These are phyloP conservation scores for Phytophthora capsici DNA, from an alignment of 352 stramenopile genomes.

Conservation along the genomic window DNA sequence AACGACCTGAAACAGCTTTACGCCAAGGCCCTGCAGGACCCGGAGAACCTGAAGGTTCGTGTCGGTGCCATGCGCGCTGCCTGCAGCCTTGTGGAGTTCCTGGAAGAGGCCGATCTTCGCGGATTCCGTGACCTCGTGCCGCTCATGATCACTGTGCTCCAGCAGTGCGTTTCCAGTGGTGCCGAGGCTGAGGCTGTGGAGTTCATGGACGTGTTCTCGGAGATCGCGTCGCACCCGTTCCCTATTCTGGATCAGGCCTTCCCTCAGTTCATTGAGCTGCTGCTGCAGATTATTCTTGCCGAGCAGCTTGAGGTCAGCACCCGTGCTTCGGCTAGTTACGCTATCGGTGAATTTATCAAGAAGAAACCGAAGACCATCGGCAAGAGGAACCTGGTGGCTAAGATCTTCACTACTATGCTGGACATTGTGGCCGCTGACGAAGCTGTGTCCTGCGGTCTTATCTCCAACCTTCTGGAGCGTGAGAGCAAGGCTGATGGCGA, in stretches of 20 bases:
- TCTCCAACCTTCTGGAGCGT: slow-evolving; percentile 81
- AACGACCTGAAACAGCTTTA: slow-evolving; percentile 83
- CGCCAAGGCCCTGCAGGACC: slow-evolving; percentile 73
- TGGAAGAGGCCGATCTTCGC: slow-evolving; percentile 77
- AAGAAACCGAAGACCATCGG: slow-evolving; percentile 91
- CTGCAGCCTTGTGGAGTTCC: slow-evolving; percentile 81
- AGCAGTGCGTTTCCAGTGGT: slow-evolving; percentile 83
- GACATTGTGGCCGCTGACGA: slow-evolving; percentile 84
- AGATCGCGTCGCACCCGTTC: slow-evolving; percentile 86
- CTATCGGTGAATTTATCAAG: slow-evolving; percentile 88
- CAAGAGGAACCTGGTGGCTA: slow-evolving; percentile 83
- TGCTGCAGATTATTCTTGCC: slow-evolving; percentile 83
- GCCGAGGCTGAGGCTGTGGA: slow-evolving; percentile 84
- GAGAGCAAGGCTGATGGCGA: slow-evolving; percentile 61
- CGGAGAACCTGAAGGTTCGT: slow-evolving; percentile 83
- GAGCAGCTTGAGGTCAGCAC: slow-evolving; percentile 81
- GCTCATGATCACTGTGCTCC: slow-evolving; percentile 86
- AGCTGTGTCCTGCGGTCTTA: slow-evolving; percentile 80
- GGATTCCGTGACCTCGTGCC: slow-evolving; percentile 79
- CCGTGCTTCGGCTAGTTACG: slow-evolving; percentile 80
- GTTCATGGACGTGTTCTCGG: slow-evolving; percentile 88
- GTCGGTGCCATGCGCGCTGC: slow-evolving; percentile 83
- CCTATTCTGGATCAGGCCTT: slow-evolving; percentile 85
- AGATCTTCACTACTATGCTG: slow-evolving; percentile 89
- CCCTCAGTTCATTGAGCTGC: slow-evolving; percentile 80